Evolutionary conservation across 2,329 filamentous ascomycete genomes (phyloP).

Genomic region (Verticillium albo-atrum): DNA sequence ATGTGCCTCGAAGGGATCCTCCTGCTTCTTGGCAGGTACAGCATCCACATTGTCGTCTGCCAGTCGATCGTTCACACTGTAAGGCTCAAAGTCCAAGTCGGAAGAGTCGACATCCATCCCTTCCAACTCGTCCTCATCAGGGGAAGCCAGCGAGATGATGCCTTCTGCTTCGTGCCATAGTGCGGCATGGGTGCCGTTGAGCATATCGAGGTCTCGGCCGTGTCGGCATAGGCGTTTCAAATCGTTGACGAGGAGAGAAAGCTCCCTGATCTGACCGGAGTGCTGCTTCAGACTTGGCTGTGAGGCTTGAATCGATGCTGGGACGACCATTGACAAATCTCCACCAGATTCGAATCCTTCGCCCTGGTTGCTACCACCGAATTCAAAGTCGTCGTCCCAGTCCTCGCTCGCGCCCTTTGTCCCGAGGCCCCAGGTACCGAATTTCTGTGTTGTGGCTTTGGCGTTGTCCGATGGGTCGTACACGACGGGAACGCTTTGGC

Average conservation of each 20-base stretch:
- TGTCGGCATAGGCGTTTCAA: constrained; percentile 72
- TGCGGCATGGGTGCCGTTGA: constrained; percentile 51
- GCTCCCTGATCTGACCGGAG: constrained; percentile 76
- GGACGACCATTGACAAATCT: constrained; percentile 61
- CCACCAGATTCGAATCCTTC: constrained; percentile 30
- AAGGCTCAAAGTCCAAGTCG: constrained; percentile 34
- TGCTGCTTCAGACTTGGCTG: constrained; percentile 80
- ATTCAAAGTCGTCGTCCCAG: constrained; percentile 88
- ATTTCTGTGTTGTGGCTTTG: constrained; percentile 59
- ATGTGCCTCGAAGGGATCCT: constrained; percentile 36
- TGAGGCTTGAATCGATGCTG: constrained; percentile 73
- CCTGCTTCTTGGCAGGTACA: constrained; percentile 35
- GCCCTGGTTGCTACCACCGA: constrained; percentile 43
- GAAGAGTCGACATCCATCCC: constrained; percentile 29
- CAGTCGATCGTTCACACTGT: constrained; percentile 37
- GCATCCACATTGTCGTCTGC: constrained; percentile 44
- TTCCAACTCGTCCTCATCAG: constrained; percentile 54
- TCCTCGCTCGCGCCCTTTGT: constrained; percentile 78
- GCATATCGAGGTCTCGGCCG: constrained; percentile 62
- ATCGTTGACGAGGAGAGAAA: constrained; percentile 77
- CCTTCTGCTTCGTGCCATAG: constrained; percentile 81
- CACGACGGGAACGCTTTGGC: constrained; percentile 73
- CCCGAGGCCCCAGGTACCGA: constrained; percentile 78
- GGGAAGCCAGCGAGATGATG: constrained; percentile 78
- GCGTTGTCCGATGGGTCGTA: constrained; percentile 56